Percentiles rank a stretch among this genome's conserved stretches.
Conservation (phyloP, 441 rosid species). For the Flueggea neowawraea region DNA sequence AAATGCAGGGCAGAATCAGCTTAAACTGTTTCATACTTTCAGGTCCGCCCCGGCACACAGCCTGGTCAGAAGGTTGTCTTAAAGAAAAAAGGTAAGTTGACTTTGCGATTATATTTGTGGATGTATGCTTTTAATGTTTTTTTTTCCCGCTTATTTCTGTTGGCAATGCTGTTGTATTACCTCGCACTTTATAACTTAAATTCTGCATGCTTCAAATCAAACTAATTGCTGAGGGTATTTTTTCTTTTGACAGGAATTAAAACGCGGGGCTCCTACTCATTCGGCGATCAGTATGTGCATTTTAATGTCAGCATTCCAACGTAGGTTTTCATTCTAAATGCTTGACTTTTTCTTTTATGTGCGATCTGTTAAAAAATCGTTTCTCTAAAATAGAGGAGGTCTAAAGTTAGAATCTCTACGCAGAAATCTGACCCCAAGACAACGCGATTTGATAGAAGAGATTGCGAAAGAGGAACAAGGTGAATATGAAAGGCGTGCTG, state of each 20-base stretch:
- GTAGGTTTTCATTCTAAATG: conserved; percentile 32
- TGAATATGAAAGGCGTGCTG: conserved; percentile 62
- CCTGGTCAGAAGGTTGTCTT: conserved; percentile 99
- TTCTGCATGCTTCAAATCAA: background rate
- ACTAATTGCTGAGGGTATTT: background rate
- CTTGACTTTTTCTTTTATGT: background rate
- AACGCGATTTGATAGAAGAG: conserved; percentile 91
- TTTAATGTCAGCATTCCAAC: conserved; percentile 82
- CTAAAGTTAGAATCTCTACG: background rate
- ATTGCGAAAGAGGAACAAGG: conserved; percentile 91
- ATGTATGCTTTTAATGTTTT: background rate
- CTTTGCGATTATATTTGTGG: background rate
- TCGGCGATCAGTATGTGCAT: conserved; percentile 89
- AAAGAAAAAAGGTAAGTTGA: conserved; percentile 79
- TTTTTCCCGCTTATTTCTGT: background rate
- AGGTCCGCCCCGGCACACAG: conserved; percentile 98
- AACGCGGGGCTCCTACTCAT: conserved; percentile 57
- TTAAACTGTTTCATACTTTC: conserved; percentile 16
- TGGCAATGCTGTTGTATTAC: too few relatives aligned
- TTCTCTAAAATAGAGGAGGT: background rate
- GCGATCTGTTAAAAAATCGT: background rate
- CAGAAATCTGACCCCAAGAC: conserved; percentile 85
- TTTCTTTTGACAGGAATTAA: conserved; percentile 52
- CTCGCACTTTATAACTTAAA: too few relatives aligned
- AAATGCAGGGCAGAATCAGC: background rate